Percentiles rank a stretch among this genome's conserved stretches.
phyloP scores from a whole-genome alignment of 2,329 filamentous ascomycete species.

The Trichoderma endophyticum region DNA sequence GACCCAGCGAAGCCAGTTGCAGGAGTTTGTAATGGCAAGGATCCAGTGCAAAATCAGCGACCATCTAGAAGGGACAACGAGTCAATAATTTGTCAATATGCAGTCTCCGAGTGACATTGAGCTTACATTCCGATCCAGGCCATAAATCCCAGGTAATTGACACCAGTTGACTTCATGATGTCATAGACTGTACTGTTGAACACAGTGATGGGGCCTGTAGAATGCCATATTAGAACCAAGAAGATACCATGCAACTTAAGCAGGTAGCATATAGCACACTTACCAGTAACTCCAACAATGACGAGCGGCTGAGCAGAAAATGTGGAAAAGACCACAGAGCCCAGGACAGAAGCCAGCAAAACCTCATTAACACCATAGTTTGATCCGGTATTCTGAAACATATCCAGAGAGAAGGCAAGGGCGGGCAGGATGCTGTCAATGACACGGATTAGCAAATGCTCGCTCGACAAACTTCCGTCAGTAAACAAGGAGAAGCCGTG shows the following conservation, averaged over 20 bases:
- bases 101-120: not conserved
- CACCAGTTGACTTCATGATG: slow-evolving; percentile 73
- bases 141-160: slow-evolving; percentile 87
- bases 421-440: slow-evolving; percentile 72
- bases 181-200: slow-evolving; percentile 89
- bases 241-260: not conserved
- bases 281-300: slow-evolving; percentile 83
- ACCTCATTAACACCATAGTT: slow-evolving; percentile 91
- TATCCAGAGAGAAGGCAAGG: slow-evolving; percentile 84
- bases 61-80: slow-evolving; percentile 54
- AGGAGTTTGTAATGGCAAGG: slow-evolving; percentile 78
- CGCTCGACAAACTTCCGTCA: not conserved
- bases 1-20: slow-evolving; percentile 84
- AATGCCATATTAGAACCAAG: not conserved
- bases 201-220: slow-evolving; percentile 75
- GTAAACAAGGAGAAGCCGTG: not conserved
- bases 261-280: not conserved
- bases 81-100: not conserved
- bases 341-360: slow-evolving; percentile 79
- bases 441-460: not conserved
- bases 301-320: slow-evolving; percentile 81
- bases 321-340: slow-evolving; percentile 74
- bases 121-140: slow-evolving; percentile 79
- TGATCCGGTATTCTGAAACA: slow-evolving; percentile 84
- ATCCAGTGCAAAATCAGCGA: slow-evolving; percentile 81